These are phyloP conservation scores for Iberis pinnata DNA, from an alignment of 345 rosid genomes.

Conservation along the genomic window DNA sequence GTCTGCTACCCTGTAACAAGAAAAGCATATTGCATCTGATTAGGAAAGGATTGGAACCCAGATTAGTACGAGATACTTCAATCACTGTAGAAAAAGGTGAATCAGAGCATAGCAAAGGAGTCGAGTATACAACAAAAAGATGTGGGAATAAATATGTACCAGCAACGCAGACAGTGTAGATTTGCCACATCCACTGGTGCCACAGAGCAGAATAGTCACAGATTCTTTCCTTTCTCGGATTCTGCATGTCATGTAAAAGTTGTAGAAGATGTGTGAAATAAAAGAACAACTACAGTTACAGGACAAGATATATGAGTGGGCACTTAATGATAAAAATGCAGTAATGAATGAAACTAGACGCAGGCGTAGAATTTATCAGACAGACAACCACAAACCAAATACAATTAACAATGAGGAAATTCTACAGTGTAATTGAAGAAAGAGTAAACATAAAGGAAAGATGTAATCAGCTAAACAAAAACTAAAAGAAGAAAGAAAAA, in stretches of 20 bases:
- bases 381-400: neutral
- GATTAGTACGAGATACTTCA: too few relatives aligned
- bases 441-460: neutral
- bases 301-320: neutral
- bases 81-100: neutral
- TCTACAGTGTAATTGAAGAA: neutral
- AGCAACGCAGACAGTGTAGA: conserved; percentile 98
- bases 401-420: neutral
- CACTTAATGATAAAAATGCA: neutral
- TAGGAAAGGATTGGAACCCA: too few relatives aligned
- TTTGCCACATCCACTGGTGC: conserved; percentile 99
- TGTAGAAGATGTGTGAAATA: neutral
- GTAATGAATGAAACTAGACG: neutral
- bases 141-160: conserved; percentile 35
- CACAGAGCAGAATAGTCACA: conserved; percentile 90
- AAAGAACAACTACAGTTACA: neutral
- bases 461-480: neutral
- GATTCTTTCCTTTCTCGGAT: conserved; percentile 97
- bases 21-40: neutral
- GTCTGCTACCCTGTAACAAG: conserved; percentile 51
- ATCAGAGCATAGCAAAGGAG: conserved; percentile 6
- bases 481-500: too few relatives aligned
- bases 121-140: conserved; percentile 19
- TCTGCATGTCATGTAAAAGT: conserved; percentile 42
- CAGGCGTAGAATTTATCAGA: neutral